phyloP scores from a whole-genome alignment of 768 basidiomycete genomes.

The Candolleomyces efflorescens region DNA sequence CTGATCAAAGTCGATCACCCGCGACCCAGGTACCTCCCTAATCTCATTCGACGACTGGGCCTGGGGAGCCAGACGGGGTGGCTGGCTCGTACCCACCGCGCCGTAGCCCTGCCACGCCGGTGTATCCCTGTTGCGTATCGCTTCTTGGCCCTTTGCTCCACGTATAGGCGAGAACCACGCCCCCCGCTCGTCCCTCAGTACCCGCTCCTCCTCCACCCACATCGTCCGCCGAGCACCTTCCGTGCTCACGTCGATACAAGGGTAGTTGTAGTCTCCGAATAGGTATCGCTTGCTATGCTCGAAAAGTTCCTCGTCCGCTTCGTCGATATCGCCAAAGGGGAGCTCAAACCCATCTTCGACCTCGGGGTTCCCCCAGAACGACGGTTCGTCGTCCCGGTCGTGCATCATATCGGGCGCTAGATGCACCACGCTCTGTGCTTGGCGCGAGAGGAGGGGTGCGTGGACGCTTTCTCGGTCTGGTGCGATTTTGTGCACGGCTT shows the following conservation, averaged over 20 bases:
- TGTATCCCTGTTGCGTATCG: constrained; percentile 31
- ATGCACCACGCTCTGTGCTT: constrained; percentile 64
- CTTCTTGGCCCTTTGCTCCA: constrained; percentile 39
- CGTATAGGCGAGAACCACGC: constrained; percentile 67
- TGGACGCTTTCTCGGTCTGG: constrained; percentile 54
- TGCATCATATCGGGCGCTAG: constrained; percentile 50
- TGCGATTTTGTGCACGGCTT: constrained; percentile 35
- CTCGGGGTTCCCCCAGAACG: constrained; percentile 32
- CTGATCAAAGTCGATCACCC: constrained; percentile 47
- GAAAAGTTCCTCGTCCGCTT: constrained; percentile 74
- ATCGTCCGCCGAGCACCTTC: constrained; percentile 61
- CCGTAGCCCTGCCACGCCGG: constrained; percentile 57
- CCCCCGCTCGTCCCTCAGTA: constrained; percentile 69
- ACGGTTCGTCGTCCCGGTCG: constrained; percentile 34
- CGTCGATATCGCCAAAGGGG: constrained; percentile 66
- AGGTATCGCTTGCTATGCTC: constrained; percentile 71
- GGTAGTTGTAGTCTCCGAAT: constrained; percentile 91
- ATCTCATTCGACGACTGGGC: constrained; percentile 1
- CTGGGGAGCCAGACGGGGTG: neutral
- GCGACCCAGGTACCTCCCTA: constrained; percentile 14
- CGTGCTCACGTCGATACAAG: constrained; percentile 82
- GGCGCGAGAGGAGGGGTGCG: constrained; percentile 67
- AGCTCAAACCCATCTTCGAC: constrained; percentile 49
- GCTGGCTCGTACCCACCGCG: constrained; percentile 36
- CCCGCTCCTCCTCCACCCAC: constrained; percentile 85